These are phyloP conservation scores for Discostella pseudostelligera DNA, from an alignment of 108 stramenopile species.

Conservation along the genomic window DNA sequence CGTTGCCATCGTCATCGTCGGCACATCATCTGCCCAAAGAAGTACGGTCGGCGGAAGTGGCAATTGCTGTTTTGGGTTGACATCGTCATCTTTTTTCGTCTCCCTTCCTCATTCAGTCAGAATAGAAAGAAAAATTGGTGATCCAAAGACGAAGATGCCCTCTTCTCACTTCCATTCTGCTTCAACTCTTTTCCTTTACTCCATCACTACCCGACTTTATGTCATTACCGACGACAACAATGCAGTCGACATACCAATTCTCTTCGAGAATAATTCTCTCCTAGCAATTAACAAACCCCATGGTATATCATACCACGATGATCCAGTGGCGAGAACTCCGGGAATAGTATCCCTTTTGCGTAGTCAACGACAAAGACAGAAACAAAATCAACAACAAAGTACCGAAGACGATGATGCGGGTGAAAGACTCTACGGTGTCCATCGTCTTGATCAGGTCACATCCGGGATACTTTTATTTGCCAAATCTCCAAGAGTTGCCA, in stretches of 20 bases:
- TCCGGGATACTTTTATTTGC: slow-evolving; percentile 80
- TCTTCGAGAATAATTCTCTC: slow-evolving; percentile 64
- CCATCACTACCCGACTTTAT: too few species aligned
- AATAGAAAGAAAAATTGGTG: too few species aligned
- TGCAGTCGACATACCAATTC: slow-evolving; percentile 32
- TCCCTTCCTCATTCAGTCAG: too few species aligned
- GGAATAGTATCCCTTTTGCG: slow-evolving; percentile 55
- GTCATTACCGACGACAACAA: background rate
- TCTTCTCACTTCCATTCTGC: too few species aligned
- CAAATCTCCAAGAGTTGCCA: slow-evolving; percentile 57
- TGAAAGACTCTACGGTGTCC: slow-evolving; percentile 66
- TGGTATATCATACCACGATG: slow-evolving; percentile 70
- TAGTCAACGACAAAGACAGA: slow-evolving; percentile 19
- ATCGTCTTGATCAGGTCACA: slow-evolving; percentile 77
- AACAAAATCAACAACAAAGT: slow-evolving; percentile 14
- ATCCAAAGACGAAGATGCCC: too few species aligned
- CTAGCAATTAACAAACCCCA: slow-evolving; percentile 70
- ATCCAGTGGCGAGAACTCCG: slow-evolving; percentile 17
- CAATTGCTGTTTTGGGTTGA: too few species aligned
- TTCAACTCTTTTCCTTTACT: too few species aligned
- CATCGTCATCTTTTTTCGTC: too few species aligned
- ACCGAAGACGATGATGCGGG: slow-evolving; percentile 46
- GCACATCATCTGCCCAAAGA: too few species aligned
- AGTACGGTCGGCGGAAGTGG: too few species aligned
- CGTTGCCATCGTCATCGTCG: too few species aligned